phyloP scores from a whole-genome alignment of 306 rosid genomes.

The Luffa aegyptiaca region DNA sequence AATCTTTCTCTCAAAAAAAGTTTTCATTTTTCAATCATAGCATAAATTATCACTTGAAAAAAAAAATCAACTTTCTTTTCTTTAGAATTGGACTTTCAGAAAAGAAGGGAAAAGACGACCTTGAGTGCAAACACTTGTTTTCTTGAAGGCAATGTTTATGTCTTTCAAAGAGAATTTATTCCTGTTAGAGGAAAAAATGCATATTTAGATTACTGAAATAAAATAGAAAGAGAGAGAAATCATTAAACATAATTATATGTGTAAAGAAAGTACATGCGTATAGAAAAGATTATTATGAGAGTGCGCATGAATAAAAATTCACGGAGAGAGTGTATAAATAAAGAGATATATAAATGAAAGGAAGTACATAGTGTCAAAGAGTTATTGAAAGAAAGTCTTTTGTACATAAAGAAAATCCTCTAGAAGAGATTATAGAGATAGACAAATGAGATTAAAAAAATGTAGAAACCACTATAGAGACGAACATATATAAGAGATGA shows the following conservation, averaged over 20 bases:
- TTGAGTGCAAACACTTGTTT: neutral
- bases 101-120: neutral
- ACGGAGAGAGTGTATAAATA: too few relatives aligned
- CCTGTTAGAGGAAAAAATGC: neutral
- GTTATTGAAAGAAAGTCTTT: too few relatives aligned
- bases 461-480: too few relatives aligned
- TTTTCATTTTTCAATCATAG: neutral
- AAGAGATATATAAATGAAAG: too few relatives aligned
- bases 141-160: neutral
- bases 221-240: neutral
- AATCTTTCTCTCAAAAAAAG: neutral
- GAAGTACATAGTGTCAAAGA: too few relatives aligned
- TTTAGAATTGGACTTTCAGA: neutral
- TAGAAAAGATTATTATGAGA: too few relatives aligned
- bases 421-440: too few relatives aligned
- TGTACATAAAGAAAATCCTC: too few relatives aligned
- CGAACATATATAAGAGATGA: too few relatives aligned
- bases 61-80: neutral
- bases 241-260: neutral
- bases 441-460: too few relatives aligned
- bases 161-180: neutral
- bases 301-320: too few relatives aligned
- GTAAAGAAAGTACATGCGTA: neutral
- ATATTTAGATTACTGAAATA: neutral
- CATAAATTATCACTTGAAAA: neutral